Base-by-base conservation (phyloP, 805 yeast genomes). In the Jamesozyma hellenica region DNA sequence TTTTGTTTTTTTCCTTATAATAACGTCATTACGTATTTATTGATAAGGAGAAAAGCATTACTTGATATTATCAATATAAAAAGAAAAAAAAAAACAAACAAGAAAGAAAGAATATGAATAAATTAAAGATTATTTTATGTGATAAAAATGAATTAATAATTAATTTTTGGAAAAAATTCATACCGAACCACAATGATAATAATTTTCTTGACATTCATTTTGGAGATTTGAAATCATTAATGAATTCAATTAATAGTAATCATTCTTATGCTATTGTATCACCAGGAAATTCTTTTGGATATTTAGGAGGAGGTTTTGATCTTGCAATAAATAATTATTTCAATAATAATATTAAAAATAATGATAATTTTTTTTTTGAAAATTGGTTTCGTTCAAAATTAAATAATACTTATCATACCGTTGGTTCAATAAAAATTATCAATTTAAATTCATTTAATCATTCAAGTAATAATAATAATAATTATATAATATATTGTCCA, bases 221-320 rank as follows among this genome's bases (percentile, higher is more conserved):
- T 21, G 53, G 50, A 10, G 23, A 18, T 16, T 32, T 50, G 11
- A 45, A 47, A 13, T 32, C 47, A 3, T 32, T 49, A 11, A 40
- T 42, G 40, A 15, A 25, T 15, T n/a, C 12, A 12, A 31, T 41
- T 11, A 17, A 31, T n/a, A 15, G 23, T 23, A 28, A 16, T 23
- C 42, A 34, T 13, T 23, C 35, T 28, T 42, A 39, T 51, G 42
- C 66, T 50, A 58, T 72, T 14, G 64, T 72, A 2, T 70, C 76
- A 2, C 77, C 77, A 1, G 77, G 77, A 1, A 72, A 72, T 42
- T 66, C 74, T 2, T 58, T 65, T 38, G 77, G 76, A 4, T 66
- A 59, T 36, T 55, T 72, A 46, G 72, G 71, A 3, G 78, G 77
- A 2, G 77, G 77, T 1, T 69, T 72, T 48, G 77, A 72, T 48